Evolutionary conservation across 1,284 basidiomycete species (phyloP), one percentile per base, ranked within the genome.

Genomic region (Fomitiporia mediterranea): DNA sequence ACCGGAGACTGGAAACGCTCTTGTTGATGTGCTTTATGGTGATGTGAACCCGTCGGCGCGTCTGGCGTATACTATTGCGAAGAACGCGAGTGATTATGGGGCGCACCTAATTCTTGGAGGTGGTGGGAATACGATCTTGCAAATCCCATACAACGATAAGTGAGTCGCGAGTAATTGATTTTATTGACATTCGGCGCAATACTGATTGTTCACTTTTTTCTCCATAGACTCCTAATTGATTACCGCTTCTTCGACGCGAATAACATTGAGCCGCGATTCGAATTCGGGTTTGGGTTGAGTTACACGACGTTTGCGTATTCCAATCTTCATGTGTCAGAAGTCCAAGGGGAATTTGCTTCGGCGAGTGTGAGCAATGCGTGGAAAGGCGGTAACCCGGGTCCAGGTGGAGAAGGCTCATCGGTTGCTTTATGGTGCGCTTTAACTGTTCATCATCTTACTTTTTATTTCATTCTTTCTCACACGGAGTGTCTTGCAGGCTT

Each of bases 231-330:
- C 43, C 70, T 82, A 63, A 84, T 92, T 65, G 90, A 91, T 70
- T 91, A 91, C 67, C 74, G 88, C 30, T 80, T 83, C 67, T 93
- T 93, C 66, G 86, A 91, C 61, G 74, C 80, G 74, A 68, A 72
- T 64, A 75, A 79, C 57, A 82, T 86, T 59, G 72, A 73, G 15
- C 83, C 83, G 30, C 80, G 83, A 35, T 86, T 78, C 67, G 84
- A 87, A 64, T 94, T 94, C 67, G 92, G 92, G 0, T 92, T 83
- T 67, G 92, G 92, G 0, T 69, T 95, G 63, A 90, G 85, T 58
- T 96, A 95, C 74, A 88, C 93, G 34, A 78, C 71, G 0, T 97
- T 95, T 69, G 70, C 77, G 35, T 91, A 89, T 66, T 79, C 74
- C 30, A 68, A 76, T 21, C 69, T 93, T 4, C 56, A 64, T 0